A percentile compares a stretch with the other conserved stretches of the same genome.
phyloP scores from a whole-genome alignment of 2,329 filamentous ascomycete species.

The Apiospora phragmitis region DNA sequence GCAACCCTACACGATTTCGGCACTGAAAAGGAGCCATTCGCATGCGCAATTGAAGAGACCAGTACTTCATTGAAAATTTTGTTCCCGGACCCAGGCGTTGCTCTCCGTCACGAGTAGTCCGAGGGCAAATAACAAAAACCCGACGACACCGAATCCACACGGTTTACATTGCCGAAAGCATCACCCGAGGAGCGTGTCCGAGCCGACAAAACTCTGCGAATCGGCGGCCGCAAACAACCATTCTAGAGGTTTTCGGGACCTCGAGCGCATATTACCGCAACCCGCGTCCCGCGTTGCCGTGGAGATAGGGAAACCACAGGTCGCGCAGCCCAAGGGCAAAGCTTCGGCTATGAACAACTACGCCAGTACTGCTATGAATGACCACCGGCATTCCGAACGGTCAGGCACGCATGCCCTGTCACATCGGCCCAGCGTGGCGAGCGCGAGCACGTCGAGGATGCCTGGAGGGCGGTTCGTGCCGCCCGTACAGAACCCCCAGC shows the following conservation, averaged over 20 bases:
- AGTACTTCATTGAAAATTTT: not conserved
- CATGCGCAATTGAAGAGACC: not conserved
- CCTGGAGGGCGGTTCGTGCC: slow-evolving; percentile 31
- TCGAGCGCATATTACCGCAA: not conserved
- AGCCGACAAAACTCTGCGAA: not conserved
- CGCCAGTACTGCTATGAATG: slow-evolving; percentile 32
- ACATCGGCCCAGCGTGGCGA: slow-evolving; percentile 22
- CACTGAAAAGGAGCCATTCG: not conserved
- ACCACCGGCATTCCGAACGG: slow-evolving; percentile 23
- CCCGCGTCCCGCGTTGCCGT: not conserved
- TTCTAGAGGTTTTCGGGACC: not conserved
- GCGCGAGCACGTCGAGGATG: slow-evolving; percentile 22
- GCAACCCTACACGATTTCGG: not conserved
- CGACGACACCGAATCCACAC: not conserved
- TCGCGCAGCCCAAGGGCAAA: slow-evolving; percentile 16
- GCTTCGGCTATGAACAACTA: slow-evolving; percentile 31
- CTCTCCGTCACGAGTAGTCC: not conserved
- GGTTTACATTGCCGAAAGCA: not conserved
- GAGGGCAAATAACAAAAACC: not conserved
- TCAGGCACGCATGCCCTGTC: slow-evolving; percentile 25
- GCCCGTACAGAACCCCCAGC: slow-evolving; percentile 30
- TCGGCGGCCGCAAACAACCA: not conserved
- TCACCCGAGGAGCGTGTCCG: not conserved
- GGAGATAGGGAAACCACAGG: slow-evolving; percentile 9
- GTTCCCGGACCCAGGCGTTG: not conserved